Evolutionary conservation across 2,329 filamentous ascomycete species (phyloP).

Genomic region (Beauveria asiatica): DNA sequence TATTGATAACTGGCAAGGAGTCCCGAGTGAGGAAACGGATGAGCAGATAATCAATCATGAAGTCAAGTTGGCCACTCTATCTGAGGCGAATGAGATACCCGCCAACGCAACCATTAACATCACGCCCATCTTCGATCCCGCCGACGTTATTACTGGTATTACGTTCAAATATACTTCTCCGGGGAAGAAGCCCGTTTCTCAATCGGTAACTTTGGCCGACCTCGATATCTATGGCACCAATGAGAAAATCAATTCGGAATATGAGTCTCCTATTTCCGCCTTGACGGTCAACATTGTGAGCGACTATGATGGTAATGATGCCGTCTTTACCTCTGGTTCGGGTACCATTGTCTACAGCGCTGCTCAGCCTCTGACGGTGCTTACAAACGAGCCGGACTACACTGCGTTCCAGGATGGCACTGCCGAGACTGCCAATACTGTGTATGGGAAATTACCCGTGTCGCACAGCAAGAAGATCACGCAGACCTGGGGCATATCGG

Average conservation of each 20-base stretch:
- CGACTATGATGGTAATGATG: neutral
- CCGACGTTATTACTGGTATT: neutral
- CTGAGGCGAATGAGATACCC: neutral
- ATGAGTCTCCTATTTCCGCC: neutral
- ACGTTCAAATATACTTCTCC: neutral
- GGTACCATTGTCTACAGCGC: neutral
- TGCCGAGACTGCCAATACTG: neutral
- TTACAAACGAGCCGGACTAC: neutral
- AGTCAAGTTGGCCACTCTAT: neutral
- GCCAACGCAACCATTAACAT: neutral
- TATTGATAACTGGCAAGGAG: neutral
- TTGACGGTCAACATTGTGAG: neutral
- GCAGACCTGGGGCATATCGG: neutral
- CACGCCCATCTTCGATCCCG: neutral
- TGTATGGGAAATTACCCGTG: neutral
- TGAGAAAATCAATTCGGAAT: constrained; percentile 18
- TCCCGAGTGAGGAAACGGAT: neutral
- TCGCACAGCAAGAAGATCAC: neutral
- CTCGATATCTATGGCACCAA: neutral
- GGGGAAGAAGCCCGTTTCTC: neutral
- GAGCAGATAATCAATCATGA: neutral
- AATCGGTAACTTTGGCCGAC: neutral
- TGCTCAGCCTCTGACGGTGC: neutral
- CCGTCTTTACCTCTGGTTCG: neutral
- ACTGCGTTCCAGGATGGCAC: neutral